Evolutionary conservation across 2,329 filamentous ascomycete genomes (phyloP), one percentile per base, ranked within the genome.

Genomic region (Penicillium sp.): DNA sequence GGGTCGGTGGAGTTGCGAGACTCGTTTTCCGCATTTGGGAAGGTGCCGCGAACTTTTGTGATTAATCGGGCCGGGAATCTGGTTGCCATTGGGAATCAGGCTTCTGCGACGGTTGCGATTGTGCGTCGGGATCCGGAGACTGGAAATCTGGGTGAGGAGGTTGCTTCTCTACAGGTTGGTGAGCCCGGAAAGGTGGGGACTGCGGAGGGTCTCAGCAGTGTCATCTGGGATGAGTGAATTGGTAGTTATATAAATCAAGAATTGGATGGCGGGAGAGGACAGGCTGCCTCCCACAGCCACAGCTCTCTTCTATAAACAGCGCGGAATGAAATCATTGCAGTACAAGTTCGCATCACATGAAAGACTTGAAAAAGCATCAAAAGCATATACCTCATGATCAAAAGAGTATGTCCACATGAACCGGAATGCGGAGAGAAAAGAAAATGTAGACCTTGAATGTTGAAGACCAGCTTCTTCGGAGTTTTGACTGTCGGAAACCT

Each of bases 21-120:
- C 65, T 78, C 85, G 29, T 81, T 81, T n/a, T 80, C 88, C 0
- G 82, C 86, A 0, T 87, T 87, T 49, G 90, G 90, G 2, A 72
- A 76, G 8, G 82, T 81, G 55, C 89, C 90, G 0, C 81, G 89
- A 23, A 87, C 89, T 41, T 89, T 90, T 71, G 82, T 81, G 50
- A 74, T 90, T 56, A 91, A 88, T 72, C 80, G 80, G 60, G 82
- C 81, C 12, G 89, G 89, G 1, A 80, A 81, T 54, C 74, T 88
- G 58, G 75, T 91, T 3, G 89, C 86, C 1, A 84, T 91, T 29
- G 88, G 82, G 0, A 79, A 89, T 62, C 87, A 91, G 73, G 74
- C 75, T 17, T 84, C 84, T 50, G 77, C 80, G 33, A 83, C 81
- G 31, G 84, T 90, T 1, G 84, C 82, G 7, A 73, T 93, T 50